phyloP scores from a whole-genome alignment of 73 alveolate species.

The Effrenium voratum region DNA sequence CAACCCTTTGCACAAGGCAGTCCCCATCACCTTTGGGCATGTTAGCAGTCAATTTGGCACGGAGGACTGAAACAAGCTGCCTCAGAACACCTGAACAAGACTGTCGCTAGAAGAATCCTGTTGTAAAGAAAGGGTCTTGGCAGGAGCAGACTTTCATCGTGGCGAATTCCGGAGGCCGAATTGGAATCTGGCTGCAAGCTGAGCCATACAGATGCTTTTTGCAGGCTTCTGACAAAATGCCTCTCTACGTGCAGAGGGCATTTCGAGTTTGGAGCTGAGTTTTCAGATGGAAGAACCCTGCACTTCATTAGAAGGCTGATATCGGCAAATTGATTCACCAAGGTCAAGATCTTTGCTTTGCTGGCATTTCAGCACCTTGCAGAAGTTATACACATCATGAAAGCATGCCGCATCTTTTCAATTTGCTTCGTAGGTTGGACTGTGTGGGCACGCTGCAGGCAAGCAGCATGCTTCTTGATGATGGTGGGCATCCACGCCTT shows the following conservation, averaged over 20 bases:
- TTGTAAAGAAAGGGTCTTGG: too few relatives aligned
- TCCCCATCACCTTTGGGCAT: too few relatives aligned
- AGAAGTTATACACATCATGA: not conserved
- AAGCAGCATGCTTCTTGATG: slow-evolving; percentile 24
- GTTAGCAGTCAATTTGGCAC: too few relatives aligned
- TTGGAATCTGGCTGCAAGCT: not conserved
- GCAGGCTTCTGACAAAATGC: not conserved
- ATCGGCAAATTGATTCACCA: not conserved
- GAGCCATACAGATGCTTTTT: not conserved
- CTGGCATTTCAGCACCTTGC: slow-evolving; percentile 42
- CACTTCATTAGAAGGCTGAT: not conserved
- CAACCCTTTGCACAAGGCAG: too few relatives aligned
- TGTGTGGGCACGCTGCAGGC: not conserved
- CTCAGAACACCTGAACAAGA: not conserved
- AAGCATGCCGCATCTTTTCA: not conserved
- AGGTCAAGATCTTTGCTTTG: slow-evolving; percentile 62
- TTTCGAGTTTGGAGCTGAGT: slow-evolving; percentile 29
- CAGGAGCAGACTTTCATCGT: slow-evolving; percentile 51
- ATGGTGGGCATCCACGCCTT: slow-evolving; percentile 6
- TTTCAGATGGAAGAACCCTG: not conserved
- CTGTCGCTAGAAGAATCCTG: not conserved
- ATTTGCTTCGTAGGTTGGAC: not conserved
- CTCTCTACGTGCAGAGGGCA: slow-evolving; percentile 43
- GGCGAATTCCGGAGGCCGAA: slow-evolving; percentile 62
- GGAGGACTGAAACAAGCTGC: not conserved